Evolutionary conservation across 1,284 basidiomycete genomes (phyloP), one percentile per base, ranked within the genome.

Genomic region (Schizophyllum amplum): DNA sequence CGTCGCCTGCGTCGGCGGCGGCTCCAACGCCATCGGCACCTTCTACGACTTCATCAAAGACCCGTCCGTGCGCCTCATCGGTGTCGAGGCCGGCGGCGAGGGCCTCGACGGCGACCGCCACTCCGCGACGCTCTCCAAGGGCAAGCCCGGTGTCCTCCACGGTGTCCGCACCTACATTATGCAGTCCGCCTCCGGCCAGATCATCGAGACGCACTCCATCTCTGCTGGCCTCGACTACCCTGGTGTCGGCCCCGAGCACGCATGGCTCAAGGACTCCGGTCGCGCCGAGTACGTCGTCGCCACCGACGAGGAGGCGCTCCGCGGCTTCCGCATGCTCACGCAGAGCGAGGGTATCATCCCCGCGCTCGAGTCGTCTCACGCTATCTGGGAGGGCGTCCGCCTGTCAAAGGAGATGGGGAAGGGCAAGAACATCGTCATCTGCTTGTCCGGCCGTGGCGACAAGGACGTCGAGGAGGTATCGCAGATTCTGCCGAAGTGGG

Each of bases 341-440:
- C 91, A 99, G 72, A 72, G 86, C 23, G 97, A 99, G 75, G 97
- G 97, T 27, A 99, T 99, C 68, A 98, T 99, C 67, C 97, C 96
- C 90, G 94, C 97, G 22, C 77, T 99, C 58, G 97, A 99, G 72
- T 95, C 94, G 1, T 87, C 92, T 22, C 97, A 99, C 72, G 97
- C 94, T 11, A 82, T 99, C 66, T 98, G 94, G 93, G 87, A 88
- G 52, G 93, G 90, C 23, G 81, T 97, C 55, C 79, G 89, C 55
- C 72, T 93, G 26, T 96, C 97, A 4, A 93, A 90, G 75, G 87
- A 83, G 1, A 71, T 99, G 69, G 79, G 87, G 0, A 90, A 90
- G 67, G 94, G 95, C 59, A 72, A 86, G 52, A 87, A 98, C 70
- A 75, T 99, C 25, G 94, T 99, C 55, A 86, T 99, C 57, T 93